Percentiles rank a stretch among this genome's conserved stretches.
Evolutionary conservation across 306 rosid genomes (phyloP).

Genomic region (Vigna radiata): DNA sequence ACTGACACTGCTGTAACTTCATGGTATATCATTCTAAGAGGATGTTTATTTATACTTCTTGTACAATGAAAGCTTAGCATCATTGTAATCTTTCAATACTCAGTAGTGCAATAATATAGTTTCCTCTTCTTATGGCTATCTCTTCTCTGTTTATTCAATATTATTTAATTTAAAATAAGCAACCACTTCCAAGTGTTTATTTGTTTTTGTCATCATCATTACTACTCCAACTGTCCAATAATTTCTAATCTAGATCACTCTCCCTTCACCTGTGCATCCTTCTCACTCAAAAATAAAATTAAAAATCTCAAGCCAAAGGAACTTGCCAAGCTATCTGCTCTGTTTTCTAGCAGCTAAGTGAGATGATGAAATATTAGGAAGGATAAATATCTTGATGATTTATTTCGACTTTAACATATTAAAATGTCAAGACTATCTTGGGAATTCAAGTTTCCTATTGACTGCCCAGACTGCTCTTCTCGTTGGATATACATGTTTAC

Average conservation of each 20-base stretch:
- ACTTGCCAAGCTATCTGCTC: neutral
- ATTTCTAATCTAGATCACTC: neutral
- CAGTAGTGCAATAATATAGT: too few species aligned
- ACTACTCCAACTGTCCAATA: neutral
- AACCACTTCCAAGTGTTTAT: neutral
- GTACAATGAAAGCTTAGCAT: too few species aligned
- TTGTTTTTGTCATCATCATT: neutral
- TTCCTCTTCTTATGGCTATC: too few species aligned
- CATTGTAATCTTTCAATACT: too few species aligned
- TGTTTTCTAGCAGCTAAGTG: neutral
- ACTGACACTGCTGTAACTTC: too few species aligned
- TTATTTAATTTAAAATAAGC: constrained; percentile 8
- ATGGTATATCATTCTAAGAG: too few species aligned
- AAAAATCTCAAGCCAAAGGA: neutral
- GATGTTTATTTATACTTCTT: too few species aligned
- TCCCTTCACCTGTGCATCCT: neutral
- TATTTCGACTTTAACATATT: constrained; percentile 24
- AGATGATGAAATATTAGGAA: constrained; percentile 4
- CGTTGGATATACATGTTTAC: constrained; percentile 12
- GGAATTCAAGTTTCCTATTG: neutral
- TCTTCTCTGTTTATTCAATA: neutral
- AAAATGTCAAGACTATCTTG: neutral
- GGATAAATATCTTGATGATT: constrained; percentile 25
- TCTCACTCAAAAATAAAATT: neutral
- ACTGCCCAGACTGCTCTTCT: neutral